phyloP scores from a whole-genome alignment of 2,329 filamentous ascomycete species.

The Aspergillus sp. region DNA sequence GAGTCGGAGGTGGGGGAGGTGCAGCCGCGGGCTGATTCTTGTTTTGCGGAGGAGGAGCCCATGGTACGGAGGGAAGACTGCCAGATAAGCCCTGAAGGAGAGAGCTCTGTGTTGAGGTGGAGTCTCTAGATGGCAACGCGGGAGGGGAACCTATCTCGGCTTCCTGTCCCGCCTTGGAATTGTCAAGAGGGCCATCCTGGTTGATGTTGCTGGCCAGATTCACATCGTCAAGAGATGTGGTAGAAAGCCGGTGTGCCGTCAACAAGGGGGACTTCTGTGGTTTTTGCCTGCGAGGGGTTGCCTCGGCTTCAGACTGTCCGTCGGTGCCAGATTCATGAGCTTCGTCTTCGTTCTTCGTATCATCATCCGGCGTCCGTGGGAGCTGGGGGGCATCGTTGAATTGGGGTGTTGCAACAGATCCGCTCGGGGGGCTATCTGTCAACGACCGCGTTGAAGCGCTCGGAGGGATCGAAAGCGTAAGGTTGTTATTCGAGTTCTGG shows the following conservation, averaged over 20 bases:
- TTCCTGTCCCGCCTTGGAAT: conserved; percentile 25
- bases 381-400: conserved; percentile 32
- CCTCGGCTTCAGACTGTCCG: conserved; percentile 30
- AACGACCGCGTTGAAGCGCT: conserved; percentile 63
- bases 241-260: conserved; percentile 56
- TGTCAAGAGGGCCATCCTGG: conserved; percentile 43
- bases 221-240: conserved; percentile 63
- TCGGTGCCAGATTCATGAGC: conserved; percentile 26
- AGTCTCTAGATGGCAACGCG: conserved; percentile 33
- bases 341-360: conserved; percentile 22
- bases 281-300: conserved; percentile 36
- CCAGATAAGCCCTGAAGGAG: conserved; percentile 63
- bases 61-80: conserved; percentile 70
- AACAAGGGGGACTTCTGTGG: conserved; percentile 53
- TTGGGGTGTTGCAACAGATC: conserved; percentile 38
- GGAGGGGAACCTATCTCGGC: conserved; percentile 30
- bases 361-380: conserved; percentile 27
- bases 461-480: conserved; percentile 32
- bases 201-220: conserved; percentile 62
- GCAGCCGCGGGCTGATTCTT: conserved; percentile 39
- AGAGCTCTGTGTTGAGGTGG: conserved; percentile 30
- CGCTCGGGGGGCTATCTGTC: conserved; percentile 46
- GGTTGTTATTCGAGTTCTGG: conserved; percentile 28
- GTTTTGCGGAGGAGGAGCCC: conserved; percentile 59
- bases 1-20: conserved; percentile 43